These are phyloP conservation scores for Microcos paniculata DNA, from an alignment of 345 rosid genomes.

Conservation along the genomic window DNA sequence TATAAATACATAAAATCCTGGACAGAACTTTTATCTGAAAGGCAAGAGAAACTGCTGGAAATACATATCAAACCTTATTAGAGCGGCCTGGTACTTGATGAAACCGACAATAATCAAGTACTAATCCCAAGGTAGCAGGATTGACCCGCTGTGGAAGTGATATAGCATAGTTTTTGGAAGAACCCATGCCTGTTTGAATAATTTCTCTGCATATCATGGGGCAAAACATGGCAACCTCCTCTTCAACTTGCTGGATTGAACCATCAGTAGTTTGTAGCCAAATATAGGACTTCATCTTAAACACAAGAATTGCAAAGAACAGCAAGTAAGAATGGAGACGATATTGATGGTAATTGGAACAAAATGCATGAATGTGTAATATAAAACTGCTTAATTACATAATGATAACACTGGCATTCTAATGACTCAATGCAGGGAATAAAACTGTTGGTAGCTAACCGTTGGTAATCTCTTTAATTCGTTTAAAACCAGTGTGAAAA, in stretches of 20 bases:
- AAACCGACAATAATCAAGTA: conserved; percentile 67
- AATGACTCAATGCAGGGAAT: neutral
- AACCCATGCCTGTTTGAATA: conserved; percentile 56
- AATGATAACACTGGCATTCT: neutral
- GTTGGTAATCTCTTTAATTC: too few relatives aligned
- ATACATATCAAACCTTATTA: conserved; percentile 46
- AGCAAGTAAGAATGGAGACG: conserved; percentile 2
- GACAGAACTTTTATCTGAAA: neutral
- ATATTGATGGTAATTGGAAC: neutral
- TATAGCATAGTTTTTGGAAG: conserved; percentile 65
- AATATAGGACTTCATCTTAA: conserved; percentile 60
- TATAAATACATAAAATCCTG: neutral
- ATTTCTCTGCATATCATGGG: conserved; percentile 66
- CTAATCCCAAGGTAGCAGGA: conserved; percentile 53
- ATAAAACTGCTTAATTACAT: neutral
- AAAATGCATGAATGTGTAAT: neutral
- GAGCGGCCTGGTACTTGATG: conserved; percentile 65
- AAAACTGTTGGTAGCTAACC: neutral
- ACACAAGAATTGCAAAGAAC: conserved; percentile 13
- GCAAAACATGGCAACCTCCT: conserved; percentile 79
- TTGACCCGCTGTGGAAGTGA: conserved; percentile 63
- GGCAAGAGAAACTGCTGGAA: neutral
- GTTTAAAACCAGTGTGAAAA: neutral
- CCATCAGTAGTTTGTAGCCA: conserved; percentile 78
- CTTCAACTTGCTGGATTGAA: conserved; percentile 72